Evolutionary conservation across 2,329 filamentous ascomycete species (phyloP).

Genomic region (Colletotrichum liriopes): DNA sequence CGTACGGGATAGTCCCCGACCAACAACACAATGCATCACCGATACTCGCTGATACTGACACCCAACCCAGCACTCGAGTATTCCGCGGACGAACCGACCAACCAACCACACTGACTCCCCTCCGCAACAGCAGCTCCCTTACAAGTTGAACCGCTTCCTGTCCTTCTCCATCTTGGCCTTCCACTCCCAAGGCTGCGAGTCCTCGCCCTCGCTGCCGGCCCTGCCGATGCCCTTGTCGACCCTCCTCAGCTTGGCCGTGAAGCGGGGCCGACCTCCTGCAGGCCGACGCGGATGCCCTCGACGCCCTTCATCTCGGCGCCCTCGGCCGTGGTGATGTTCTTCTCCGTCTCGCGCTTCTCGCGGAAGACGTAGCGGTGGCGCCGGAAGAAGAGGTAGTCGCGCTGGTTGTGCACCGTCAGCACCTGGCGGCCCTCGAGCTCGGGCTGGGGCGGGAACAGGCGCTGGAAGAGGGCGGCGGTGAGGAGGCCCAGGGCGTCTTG

Average conservation of each 20-base stretch:
- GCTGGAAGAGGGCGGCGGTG: conserved; percentile 87
- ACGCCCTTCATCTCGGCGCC: conserved; percentile 88
- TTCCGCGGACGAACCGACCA: background rate
- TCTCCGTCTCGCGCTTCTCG: conserved; percentile 89
- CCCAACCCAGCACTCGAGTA: background rate
- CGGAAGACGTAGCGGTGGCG: conserved; percentile 94
- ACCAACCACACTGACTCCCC: background rate
- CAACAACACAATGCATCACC: conserved; percentile 18
- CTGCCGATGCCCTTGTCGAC: conserved; percentile 89
- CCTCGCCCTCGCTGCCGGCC: conserved; percentile 77
- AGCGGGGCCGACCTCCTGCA: conserved; percentile 85
- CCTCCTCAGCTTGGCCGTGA: conserved; percentile 84
- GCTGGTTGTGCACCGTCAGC: conserved; percentile 93
- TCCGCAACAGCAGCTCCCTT: conserved; percentile 43
- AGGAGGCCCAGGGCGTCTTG: conserved; percentile 92
- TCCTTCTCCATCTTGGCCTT: conserved; percentile 95
- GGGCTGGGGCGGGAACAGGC: conserved; percentile 79
- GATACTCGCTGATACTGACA: conserved; percentile 9
- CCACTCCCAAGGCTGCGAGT: conserved; percentile 96
- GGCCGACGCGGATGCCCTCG: conserved; percentile 86
- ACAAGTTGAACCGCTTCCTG: conserved; percentile 94
- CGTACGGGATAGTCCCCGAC: conserved; percentile 29
- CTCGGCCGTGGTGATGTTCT: conserved; percentile 85
- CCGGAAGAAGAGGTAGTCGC: conserved; percentile 95
- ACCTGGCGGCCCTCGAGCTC: conserved; percentile 91